Evolutionary conservation across 371 early-diverging fungal species (phyloP).

Genomic region (Hamiltosporidium magnivora): DNA sequence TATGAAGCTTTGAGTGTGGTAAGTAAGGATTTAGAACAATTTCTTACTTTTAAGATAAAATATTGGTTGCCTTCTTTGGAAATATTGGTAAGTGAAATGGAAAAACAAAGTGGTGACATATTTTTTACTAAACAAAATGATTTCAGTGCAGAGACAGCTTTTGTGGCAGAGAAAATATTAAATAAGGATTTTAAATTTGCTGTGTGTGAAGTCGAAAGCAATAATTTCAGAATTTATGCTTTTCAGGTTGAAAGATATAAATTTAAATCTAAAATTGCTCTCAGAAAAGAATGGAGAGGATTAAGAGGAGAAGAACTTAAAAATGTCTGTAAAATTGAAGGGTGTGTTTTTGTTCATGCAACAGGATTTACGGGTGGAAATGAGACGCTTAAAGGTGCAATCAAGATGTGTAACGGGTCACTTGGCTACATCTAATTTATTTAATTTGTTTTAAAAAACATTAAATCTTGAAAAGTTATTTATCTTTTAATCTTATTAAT

Average conservation of each 20-base stretch:
- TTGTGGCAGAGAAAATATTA: constrained; percentile 20
- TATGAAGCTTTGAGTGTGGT: constrained; percentile 31
- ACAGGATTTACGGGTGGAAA: constrained; percentile 49
- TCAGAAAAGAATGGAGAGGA: constrained; percentile 50
- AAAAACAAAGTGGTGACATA: too few species aligned
- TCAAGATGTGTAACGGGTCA: constrained; percentile 38
- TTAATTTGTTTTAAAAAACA: too few species aligned
- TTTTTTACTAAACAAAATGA: too few species aligned
- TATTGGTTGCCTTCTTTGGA: neutral
- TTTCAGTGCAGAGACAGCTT: neutral
- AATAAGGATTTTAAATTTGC: constrained; percentile 31
- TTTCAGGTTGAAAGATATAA: constrained; percentile 10
- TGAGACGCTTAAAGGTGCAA: constrained; percentile 33
- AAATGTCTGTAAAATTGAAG: constrained; percentile 10
- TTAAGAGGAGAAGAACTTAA: constrained; percentile 28
- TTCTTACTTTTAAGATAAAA: constrained; percentile 15
- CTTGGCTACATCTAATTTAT: too few species aligned
- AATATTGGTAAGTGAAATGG: too few species aligned
- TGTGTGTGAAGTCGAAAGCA: constrained; percentile 8
- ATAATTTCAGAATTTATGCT: constrained; percentile 24
- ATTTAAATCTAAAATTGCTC: constrained; percentile 28
- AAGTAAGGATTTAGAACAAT: constrained; percentile 32
- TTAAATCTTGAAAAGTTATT: too few species aligned
- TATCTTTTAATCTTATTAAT: too few species aligned
- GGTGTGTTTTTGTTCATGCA: constrained; percentile 47